phyloP scores from a whole-genome alignment of 768 basidiomycete species.

The Mycena vulgaris region DNA sequence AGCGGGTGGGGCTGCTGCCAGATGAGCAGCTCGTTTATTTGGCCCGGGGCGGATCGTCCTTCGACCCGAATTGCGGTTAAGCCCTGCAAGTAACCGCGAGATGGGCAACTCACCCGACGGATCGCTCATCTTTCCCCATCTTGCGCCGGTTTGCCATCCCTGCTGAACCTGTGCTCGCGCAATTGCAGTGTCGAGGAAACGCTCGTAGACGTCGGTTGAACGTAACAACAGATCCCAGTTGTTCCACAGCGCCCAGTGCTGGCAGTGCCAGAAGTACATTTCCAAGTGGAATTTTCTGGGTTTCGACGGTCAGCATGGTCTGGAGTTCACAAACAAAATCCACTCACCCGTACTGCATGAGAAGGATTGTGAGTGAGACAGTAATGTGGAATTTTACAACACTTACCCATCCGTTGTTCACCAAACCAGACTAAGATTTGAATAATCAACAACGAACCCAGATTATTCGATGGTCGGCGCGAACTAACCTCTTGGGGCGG shows the following conservation, averaged over 20 bases:
- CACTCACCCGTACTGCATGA: slow-evolving; percentile 55
- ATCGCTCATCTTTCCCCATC: slow-evolving; percentile 78
- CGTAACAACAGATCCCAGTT: slow-evolving; percentile 70
- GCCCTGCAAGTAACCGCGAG: background rate
- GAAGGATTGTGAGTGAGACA: background rate
- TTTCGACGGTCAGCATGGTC: slow-evolving; percentile 4
- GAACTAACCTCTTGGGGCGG: slow-evolving; percentile 70
- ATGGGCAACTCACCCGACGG: slow-evolving; percentile 56
- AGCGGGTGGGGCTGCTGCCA: slow-evolving; percentile 77
- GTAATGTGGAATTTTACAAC: no score
- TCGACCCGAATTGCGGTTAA: background rate
- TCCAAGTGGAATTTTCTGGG: slow-evolving; percentile 74
- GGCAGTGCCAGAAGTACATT: slow-evolving; percentile 73
- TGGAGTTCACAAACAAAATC: background rate
- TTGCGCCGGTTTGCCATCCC: slow-evolving; percentile 67
- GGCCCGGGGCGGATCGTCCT: slow-evolving; percentile 66
- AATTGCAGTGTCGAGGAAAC: slow-evolving; percentile 64
- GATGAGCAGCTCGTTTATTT: slow-evolving; percentile 75
- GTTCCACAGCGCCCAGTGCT: slow-evolving; percentile 74
- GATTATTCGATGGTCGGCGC: slow-evolving; percentile 3
- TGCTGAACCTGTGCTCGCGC: slow-evolving; percentile 67
- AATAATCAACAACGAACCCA: slow-evolving; percentile 13
- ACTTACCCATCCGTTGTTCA: slow-evolving; percentile 71
- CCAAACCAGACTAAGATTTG: slow-evolving; percentile 62
- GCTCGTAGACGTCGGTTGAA: slow-evolving; percentile 60